Conservation (phyloP, 1,284 basidiomycete species). For the Naganishia sp. region DNA sequence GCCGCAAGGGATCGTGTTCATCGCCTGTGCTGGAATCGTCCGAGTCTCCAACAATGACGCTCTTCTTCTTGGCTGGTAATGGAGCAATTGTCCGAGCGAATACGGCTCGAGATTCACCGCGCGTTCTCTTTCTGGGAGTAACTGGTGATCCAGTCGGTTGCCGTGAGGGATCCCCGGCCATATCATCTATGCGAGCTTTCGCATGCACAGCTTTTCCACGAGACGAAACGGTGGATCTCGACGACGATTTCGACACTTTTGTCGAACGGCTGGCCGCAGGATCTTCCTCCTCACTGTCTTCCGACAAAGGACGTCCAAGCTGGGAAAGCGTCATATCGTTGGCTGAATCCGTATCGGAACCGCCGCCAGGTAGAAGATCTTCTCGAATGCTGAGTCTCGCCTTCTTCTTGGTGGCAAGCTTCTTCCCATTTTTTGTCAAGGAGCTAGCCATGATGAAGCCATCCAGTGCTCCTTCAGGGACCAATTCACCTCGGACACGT, state of each 20-base stretch:
- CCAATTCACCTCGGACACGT: constrained; percentile 41
- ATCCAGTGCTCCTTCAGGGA: constrained; percentile 47
- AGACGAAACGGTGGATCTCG: not conserved
- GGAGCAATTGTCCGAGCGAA: not conserved
- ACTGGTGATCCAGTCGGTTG: not conserved
- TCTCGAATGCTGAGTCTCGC: constrained; percentile 21
- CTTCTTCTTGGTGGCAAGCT: constrained; percentile 34
- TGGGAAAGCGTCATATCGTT: constrained; percentile 16
- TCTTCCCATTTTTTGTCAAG: constrained; percentile 41
- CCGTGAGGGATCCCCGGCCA: not conserved
- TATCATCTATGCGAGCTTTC: not conserved
- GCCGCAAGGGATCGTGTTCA: constrained; percentile 14
- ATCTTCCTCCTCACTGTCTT: constrained; percentile 5
- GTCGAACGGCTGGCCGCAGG: not conserved
- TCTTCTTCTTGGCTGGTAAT: not conserved
- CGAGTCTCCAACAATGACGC: constrained; percentile 6
- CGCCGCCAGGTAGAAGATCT: constrained; percentile 32
- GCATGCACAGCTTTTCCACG: constrained; percentile 1
- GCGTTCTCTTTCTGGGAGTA: constrained; percentile 1
- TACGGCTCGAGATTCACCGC: no score
- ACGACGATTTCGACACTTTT: not conserved
- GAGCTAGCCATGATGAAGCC: constrained; percentile 52
- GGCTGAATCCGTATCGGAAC: constrained; percentile 12
- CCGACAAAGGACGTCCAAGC: constrained; percentile 7
- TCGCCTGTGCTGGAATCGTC: constrained; percentile 9